Conservation (phyloP, 257 asterid genomes). For the Solanum raphanifolium region DNA sequence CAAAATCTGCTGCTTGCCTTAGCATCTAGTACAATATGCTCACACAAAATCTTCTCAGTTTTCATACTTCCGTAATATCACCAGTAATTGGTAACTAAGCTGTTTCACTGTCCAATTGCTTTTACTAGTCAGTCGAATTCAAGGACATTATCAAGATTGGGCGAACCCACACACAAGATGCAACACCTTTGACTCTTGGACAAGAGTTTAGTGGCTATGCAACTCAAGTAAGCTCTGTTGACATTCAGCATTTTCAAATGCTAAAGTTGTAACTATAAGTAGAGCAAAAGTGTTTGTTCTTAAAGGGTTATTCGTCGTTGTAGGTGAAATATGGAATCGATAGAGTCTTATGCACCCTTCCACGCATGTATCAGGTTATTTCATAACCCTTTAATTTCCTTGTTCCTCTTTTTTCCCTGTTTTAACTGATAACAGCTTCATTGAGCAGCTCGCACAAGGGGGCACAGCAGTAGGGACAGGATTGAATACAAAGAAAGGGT, state of each 20-base stretch:
- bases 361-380: conserved; percentile 86
- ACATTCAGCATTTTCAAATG: not conserved
- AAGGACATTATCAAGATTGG: conserved; percentile 93
- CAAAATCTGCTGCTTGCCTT: not conserved
- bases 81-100: not conserved
- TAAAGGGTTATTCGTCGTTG: conserved; percentile 2
- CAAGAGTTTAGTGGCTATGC: conserved; percentile 98
- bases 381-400: not conserved
- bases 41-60: not conserved
- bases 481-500: conserved; percentile 94
- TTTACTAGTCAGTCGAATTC: conserved; percentile 63
- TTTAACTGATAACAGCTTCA: conserved; percentile 16
- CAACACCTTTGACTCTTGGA: conserved; percentile 97
- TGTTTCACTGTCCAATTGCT: not conserved
- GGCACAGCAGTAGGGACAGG: conserved; percentile 99
- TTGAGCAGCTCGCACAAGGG: conserved; percentile 94
- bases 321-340: conserved; percentile 94
- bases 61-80: not conserved
- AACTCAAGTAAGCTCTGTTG: conserved; percentile 64
- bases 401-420: conserved; percentile 6
- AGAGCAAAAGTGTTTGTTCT: not conserved
- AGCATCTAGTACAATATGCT: not conserved
- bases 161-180: conserved; percentile 99
- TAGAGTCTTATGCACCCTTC: conserved; percentile 75
- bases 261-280: not conserved